Base-by-base conservation (phyloP, 2,329 filamentous ascomycete species). In the Nectriaceae sp. region DNA sequence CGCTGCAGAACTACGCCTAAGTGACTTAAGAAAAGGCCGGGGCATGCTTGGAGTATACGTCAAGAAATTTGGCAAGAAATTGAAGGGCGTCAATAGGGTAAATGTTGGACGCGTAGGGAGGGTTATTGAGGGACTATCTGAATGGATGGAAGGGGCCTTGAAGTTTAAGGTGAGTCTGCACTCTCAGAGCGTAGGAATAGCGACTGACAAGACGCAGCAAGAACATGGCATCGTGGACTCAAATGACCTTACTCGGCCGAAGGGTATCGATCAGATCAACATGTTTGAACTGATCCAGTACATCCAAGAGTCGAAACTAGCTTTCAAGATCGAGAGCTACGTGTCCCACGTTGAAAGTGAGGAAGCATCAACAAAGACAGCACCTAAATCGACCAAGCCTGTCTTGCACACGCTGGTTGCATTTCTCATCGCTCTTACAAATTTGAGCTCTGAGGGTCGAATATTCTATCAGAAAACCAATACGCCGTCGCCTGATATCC, bases 211-310 rank as follows among this genome's bases (percentile, higher is more conserved):
- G 26, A 15, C 13, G 19, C 15, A 70, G 66, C 54, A 65, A 45
- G 67, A 75, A 0, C 87, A 91, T 54, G 89, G 87, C 1, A 79
- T 87, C 21, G 83, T 93, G 1, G 80, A 88, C 37, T 72, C 88
- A 15, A 86, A 85, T 18, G 80, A 85, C 5, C 75, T 99, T 1
- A 84, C 97, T 55, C 80, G 85, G 20, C 85, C 85, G 31, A 96
- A 96, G 65, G 90, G 90, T 0, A 88, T 94, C 20, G 94, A 99
- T 63, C 93, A 97, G 63, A 92, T 99, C 71, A 96, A 97, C 61
- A 80, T 97, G 22, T 93, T 89, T 70, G 93, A 94, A 64, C 77
- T 99, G 13, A 85, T 92, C 24, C 80, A 84, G 37, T 97, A 97
- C 66, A 82, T 99, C 4, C 88, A 93, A 62, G 87, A 94, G 54